Evolutionary conservation across 2,329 filamentous ascomycete species (phyloP), one percentile per base, ranked within the genome.

Genomic region (Epichloe gansuensis): DNA sequence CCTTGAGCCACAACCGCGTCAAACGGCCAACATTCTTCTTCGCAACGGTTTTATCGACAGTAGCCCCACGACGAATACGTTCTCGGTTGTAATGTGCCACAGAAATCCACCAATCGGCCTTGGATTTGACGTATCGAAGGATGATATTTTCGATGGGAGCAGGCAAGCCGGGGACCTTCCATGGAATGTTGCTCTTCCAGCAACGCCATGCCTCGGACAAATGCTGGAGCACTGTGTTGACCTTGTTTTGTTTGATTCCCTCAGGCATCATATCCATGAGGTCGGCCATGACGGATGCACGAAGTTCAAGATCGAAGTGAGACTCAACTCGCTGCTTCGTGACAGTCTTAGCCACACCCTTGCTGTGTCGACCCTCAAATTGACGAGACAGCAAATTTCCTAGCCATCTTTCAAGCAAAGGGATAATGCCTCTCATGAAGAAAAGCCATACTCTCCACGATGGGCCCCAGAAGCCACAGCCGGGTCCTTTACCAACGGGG

Each of bases 251-350:
- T 69, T 96, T 96, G 73, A 98, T 97, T 59, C 93, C 93, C 66
- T 98, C 94, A 0, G 93, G 93, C 93, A 98, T 98, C 94, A 98
- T 98, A 64, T 98, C 93, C 87, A 96, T 96, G 49, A 98, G 75
- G 70, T 98, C 93, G 44, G 91, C 89, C 91, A 98, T 98, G 58
- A 98, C 93, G 0, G 93, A 96, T 15, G 94, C 94, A 63, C 93
- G 88, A 49, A 98, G 82, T 70, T 98, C 93, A 52, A 98, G 77
- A 70, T 98, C 93, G 64, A 96, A 98, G 66, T 98, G 94, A 25
- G 93, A 97, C 65, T 98, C 93, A 5, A 98, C 93, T 71, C 93
- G 88, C 71, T 98, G 93, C 72, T 98, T 98, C 4, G 93, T 98
- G 38, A 98, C 93, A 0, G 93, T 98, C 76, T 98, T 98, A 36